A percentile compares a stretch with the other conserved stretches of the same genome.
Evolutionary conservation across 2,329 filamentous ascomycete species (phyloP).

Genomic region (Zasmidium citrigriseum): DNA sequence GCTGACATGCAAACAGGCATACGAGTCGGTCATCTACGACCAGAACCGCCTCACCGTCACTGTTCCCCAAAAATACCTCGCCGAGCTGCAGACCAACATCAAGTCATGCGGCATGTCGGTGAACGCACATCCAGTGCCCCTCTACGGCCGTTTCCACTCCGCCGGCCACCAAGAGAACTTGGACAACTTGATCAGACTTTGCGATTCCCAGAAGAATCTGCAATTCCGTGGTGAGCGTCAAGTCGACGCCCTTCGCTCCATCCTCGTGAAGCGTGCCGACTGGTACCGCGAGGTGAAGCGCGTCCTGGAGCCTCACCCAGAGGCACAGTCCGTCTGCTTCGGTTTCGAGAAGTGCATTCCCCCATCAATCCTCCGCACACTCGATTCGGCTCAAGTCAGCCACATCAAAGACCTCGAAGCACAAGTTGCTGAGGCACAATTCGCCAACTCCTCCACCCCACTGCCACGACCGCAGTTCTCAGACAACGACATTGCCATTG

Average conservation of each 20-base stretch:
- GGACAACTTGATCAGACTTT: not conserved
- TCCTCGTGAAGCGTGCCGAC: not conserved
- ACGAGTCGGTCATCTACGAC: not conserved
- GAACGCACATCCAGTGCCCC: not conserved
- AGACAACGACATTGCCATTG: conserved; percentile 13
- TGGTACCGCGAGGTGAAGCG: not conserved
- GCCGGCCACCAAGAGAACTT: not conserved
- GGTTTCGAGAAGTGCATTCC: not conserved
- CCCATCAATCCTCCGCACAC: not conserved
- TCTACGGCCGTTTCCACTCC: not conserved
- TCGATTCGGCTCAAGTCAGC: not conserved
- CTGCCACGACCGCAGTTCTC: too few relatives aligned
- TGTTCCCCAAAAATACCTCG: not conserved
- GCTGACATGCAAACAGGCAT: too few relatives aligned
- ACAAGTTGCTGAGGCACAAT: too few relatives aligned
- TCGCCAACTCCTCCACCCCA: not conserved
- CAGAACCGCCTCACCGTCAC: not conserved
- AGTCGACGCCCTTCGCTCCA: not conserved
- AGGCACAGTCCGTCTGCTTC: not conserved
- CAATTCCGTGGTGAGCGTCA: not conserved
- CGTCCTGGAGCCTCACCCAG: not conserved
- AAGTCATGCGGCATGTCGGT: not conserved
- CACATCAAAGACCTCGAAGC: too few relatives aligned
- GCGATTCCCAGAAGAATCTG: not conserved
- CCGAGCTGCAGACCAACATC: not conserved